Evolutionary conservation across 2,329 filamentous ascomycete genomes (phyloP), one percentile per base, ranked within the genome.

Genomic region (Arthrobotrys sphaeroides): DNA sequence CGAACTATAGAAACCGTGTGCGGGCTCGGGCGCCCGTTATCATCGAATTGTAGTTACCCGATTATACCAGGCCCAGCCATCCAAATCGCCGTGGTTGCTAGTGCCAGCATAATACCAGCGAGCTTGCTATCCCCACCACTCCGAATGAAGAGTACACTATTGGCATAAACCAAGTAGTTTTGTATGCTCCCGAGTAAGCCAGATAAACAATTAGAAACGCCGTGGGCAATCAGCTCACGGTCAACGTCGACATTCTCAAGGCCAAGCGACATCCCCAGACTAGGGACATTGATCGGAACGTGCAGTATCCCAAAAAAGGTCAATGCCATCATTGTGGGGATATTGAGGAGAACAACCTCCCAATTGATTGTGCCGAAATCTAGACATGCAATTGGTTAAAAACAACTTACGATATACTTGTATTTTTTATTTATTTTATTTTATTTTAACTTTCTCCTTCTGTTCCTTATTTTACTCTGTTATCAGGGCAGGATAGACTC

Each of bases 221-320:
- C 95, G 80, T 99, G 95, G 45, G 96, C 89, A 80, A 94, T 93
- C 20, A 99, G 86, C 82, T 99, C 95, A 77, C 91, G 89, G 81
- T 99, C 93, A 55, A 99, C 88, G 81, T 96, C 90, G 28, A 96
- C 87, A 80, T 98, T 91, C 81, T 99, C 95, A 82, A 98, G 94
- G 45, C 93, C 93, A 3, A 91, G 92, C 31, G 93, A 93, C 55
- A 97, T 90, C 0, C 93, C 95, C 72, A 99, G 84, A 1, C 95
- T 95, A 1, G 95, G 95, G 3, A 99, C 94, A 80, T 99, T 99
- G 83, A 99, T 99, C 0, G 95, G 95, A 1, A 99, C 95, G 81
- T 99, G 95, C 1, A 99, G 87, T 67, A 99, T 90, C 61, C 95
- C 95, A 80, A 99, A 99, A 84, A 99, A 99, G 0, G 95, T 98